phyloP scores from a whole-genome alignment of 1,284 basidiomycete genomes.

The Cryptococcus depauperatus region DNA sequence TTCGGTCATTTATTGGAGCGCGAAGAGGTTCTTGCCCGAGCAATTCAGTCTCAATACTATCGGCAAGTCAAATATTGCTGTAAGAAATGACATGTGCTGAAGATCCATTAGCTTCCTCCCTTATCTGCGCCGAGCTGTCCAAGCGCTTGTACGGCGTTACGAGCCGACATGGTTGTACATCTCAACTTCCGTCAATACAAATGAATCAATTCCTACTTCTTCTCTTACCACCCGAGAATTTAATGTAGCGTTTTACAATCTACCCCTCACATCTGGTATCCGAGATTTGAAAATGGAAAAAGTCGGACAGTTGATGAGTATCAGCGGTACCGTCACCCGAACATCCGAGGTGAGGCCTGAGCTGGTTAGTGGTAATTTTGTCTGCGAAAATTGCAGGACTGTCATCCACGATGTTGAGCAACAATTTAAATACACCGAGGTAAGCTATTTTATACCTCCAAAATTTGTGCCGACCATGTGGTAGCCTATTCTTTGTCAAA shows the following conservation, averaged over 20 bases:
- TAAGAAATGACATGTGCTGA: neutral
- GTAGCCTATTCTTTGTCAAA: slow-evolving; percentile 86
- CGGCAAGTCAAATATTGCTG: slow-evolving; percentile 46
- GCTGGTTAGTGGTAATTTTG: slow-evolving; percentile 84
- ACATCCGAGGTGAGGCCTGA: slow-evolving; percentile 97
- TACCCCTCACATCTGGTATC: slow-evolving; percentile 90
- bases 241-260: slow-evolving; percentile 87
- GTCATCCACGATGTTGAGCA: slow-evolving; percentile 93
- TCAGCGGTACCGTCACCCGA: slow-evolving; percentile 92
- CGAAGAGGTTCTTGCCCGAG: slow-evolving; percentile 85
- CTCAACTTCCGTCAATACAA: slow-evolving; percentile 52
- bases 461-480: neutral
- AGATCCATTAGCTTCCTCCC: slow-evolving; percentile 61
- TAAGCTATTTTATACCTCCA: slow-evolving; percentile 34
- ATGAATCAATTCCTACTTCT: slow-evolving; percentile 51
- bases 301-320: slow-evolving; percentile 86
- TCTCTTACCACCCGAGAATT: slow-evolving; percentile 89
- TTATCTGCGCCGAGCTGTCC: slow-evolving; percentile 81
- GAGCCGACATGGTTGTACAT: slow-evolving; percentile 90
- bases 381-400: slow-evolving; percentile 80
- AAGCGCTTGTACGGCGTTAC: slow-evolving; percentile 78
- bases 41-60: slow-evolving; percentile 91
- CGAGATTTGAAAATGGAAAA: slow-evolving; percentile 88
- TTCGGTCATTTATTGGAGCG: slow-evolving; percentile 80
- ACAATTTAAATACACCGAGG: slow-evolving; percentile 99